Base-by-base conservation (phyloP, 345 rosid genomes). In the Hirschfeldia incana region DNA sequence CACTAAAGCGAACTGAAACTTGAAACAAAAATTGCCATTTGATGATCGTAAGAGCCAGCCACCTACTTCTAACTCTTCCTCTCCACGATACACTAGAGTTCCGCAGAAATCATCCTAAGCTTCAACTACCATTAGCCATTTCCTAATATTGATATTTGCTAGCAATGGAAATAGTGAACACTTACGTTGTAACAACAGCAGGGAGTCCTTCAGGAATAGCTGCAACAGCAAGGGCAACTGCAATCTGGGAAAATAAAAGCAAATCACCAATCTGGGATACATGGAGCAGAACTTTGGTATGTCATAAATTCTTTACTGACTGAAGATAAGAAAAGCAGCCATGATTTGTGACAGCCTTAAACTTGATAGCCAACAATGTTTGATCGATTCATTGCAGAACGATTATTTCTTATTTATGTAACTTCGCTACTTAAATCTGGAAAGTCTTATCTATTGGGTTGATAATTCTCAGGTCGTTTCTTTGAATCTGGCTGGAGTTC, bases 121-220 rank as follows among this genome's bases (percentile, higher is more conserved):
- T 79, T 68, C 49, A 62, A 49, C 67, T 55, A 51, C 29, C 65
- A 59, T 28, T 64, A 8, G 30, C 65, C 21, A 61, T 68, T 51
- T 69, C 51, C 73, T 51, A 51, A 29, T 74, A 69, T 37, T 39
- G 65, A 13, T 49, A 74, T 37, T 49, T 68, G 49, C 75, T 79
- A 51, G 26, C 60, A 51, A n/a, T 39, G 67, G 9, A 80, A 65
- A 72, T 61, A 59, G 69, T 39, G 79, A 82, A 75, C 73, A 85
- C 97, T 88, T 73, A 95, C 99, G 98, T 95, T 46, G 99, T 93
- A 73, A 95, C 99, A 83, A 95, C 99, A 77, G 99, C 99, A 72
- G 99, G 99, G 87, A 95, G 99, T 83, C 98, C 99, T 89, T 95
- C 99, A 36, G 99, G 98, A 80, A 95, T 95, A 49, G 99, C 99